Evolutionary conservation across 352 stramenopile species (phyloP).

Genomic region (Halophytophthora polymorphica): DNA sequence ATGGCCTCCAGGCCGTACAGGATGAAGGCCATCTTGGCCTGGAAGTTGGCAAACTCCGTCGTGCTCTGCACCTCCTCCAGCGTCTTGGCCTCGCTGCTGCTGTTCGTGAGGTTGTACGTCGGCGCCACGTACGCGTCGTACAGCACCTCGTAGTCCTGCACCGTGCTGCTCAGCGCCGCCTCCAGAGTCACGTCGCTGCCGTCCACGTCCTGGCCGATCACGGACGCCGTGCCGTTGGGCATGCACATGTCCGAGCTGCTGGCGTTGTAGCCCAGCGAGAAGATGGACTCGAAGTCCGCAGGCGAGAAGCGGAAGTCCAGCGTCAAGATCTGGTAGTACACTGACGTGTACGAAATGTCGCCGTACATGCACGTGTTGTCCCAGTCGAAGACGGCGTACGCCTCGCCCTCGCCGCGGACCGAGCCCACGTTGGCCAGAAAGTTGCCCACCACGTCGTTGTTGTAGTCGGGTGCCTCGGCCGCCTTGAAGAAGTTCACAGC

Average conservation of each 20-base stretch:
- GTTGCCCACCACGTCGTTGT: slow-evolving; percentile 44
- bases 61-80: slow-evolving; percentile 41
- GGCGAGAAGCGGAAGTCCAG: slow-evolving; percentile 50
- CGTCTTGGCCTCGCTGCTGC: slow-evolving; percentile 9
- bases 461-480: slow-evolving; percentile 55
- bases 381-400: slow-evolving; percentile 59
- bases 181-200: slow-evolving; percentile 43
- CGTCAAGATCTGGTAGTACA: slow-evolving; percentile 57
- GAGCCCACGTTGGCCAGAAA: slow-evolving; percentile 34
- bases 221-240: slow-evolving; percentile 35
- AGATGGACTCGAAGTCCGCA: slow-evolving; percentile 35
- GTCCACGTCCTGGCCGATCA: slow-evolving; percentile 39
- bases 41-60: slow-evolving; percentile 52
- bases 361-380: slow-evolving; percentile 70
- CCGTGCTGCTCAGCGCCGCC: slow-evolving; percentile 23
- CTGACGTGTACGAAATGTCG: slow-evolving; percentile 64
- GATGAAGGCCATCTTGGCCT: slow-evolving; percentile 51
- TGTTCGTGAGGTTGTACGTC: slow-evolving; percentile 37
- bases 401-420: slow-evolving; percentile 32
- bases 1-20: slow-evolving; percentile 43
- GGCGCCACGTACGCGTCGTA: slow-evolving; percentile 53
- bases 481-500: slow-evolving; percentile 31
- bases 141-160: slow-evolving; percentile 47
- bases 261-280: slow-evolving; percentile 51
- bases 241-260: slow-evolving; percentile 47